Conservation (phyloP, 169 alveolate genomes). For the Eimeria necatrix region DNA sequence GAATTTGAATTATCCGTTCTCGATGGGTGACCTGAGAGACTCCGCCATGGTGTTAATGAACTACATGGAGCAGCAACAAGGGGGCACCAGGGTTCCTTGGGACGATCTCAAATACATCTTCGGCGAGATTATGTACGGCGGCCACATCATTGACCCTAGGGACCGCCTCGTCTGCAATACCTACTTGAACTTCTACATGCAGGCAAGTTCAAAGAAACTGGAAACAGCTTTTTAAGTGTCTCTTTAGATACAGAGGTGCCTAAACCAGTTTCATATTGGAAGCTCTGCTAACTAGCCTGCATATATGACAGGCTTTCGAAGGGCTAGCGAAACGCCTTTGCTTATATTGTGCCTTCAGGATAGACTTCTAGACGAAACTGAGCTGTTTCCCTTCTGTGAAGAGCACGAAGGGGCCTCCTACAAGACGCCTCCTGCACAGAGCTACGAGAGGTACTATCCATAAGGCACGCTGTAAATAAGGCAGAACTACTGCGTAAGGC, state of each 20-base stretch:
- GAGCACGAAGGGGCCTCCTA: constrained; percentile 88
- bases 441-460: constrained; percentile 85
- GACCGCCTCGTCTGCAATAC: constrained; percentile 96
- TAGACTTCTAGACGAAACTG: constrained; percentile 95
- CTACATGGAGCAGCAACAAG: constrained; percentile 93
- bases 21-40: constrained; percentile 97
- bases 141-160: constrained; percentile 98
- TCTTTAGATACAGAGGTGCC: not conserved
- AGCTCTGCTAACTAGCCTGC: no score
- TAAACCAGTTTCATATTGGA: no score
- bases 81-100: constrained; percentile 95
- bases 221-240: not conserved
- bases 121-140: constrained; percentile 99
- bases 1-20: constrained; percentile 98
- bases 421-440: constrained; percentile 90
- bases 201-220: constrained; percentile 38
- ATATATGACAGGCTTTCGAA: no score
- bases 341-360: constrained; percentile 82
- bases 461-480: not conserved
- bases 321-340: not conserved
- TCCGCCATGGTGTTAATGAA: constrained; percentile 96
- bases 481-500: not conserved
- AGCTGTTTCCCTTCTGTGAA: constrained; percentile 92
- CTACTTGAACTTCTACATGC: constrained; percentile 95
- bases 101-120: constrained; percentile 97